Evolutionary conservation across 805 yeast species (phyloP).

Genomic region (Wickerhamomyces alni): DNA sequence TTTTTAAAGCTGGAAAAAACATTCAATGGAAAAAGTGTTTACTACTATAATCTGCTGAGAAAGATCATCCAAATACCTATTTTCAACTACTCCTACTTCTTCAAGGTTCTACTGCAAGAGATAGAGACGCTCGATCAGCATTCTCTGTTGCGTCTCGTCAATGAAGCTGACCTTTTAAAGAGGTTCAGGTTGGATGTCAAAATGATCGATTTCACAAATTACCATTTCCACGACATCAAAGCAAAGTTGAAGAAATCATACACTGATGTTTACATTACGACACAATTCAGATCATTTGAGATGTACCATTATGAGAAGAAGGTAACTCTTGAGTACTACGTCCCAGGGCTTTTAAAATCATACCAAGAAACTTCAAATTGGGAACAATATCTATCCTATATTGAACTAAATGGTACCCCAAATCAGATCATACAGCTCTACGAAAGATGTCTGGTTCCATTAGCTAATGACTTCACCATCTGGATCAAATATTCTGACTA

Average conservation of each 20-base stretch:
- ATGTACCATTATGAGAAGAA: slow-evolving; percentile 43
- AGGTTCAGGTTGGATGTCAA: slow-evolving; percentile 13
- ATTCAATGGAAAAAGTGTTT: slow-evolving; percentile 23
- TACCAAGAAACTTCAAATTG: slow-evolving; percentile 51
- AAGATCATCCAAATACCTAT: slow-evolving; percentile 49
- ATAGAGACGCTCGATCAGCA: slow-evolving; percentile 12
- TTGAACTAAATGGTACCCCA: slow-evolving; percentile 31
- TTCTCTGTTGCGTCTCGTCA: slow-evolving; percentile 10
- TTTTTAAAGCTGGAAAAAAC: slow-evolving; percentile 40
- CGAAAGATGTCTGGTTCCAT: slow-evolving; percentile 41
- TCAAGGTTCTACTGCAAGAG: slow-evolving; percentile 32
- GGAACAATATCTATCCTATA: slow-evolving; percentile 49
- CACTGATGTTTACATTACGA: slow-evolving; percentile 48
- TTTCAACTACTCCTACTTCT: slow-evolving; percentile 46
- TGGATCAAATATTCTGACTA: slow-evolving; percentile 48
- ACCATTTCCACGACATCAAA: slow-evolving; percentile 24
- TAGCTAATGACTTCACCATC: slow-evolving; percentile 38
- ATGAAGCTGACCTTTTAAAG: slow-evolving; percentile 15
- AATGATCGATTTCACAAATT: slow-evolving; percentile 2
- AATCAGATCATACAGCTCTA: slow-evolving; percentile 28
- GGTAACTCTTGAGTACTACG: slow-evolving; percentile 32
- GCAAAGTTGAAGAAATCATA: slow-evolving; percentile 39
- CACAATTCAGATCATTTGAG: slow-evolving; percentile 47
- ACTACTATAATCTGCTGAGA: slow-evolving; percentile 33
- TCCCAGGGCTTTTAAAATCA: slow-evolving; percentile 26